Evolutionary conservation across 1,139 yeast genomes (phyloP).

Genomic region (Diutina catenulata): DNA sequence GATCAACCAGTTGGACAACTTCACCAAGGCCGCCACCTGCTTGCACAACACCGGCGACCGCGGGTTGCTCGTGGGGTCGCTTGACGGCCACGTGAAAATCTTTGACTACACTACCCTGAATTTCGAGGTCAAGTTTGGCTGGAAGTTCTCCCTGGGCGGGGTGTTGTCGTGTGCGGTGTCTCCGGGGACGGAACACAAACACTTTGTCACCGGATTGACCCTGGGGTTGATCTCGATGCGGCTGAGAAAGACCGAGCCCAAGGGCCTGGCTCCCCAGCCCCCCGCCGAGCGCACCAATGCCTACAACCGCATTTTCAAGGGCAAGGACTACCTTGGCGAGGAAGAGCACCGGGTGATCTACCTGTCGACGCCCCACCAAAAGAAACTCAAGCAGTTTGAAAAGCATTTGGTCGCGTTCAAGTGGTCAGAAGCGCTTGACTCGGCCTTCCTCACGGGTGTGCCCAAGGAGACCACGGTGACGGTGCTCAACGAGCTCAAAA

Average conservation of each 20-base stretch:
- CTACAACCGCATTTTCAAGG: constrained; percentile 76
- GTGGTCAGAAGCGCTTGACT: constrained; percentile 88
- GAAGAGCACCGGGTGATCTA: constrained; percentile 65
- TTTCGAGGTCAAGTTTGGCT: constrained; percentile 91
- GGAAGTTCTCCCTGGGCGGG: constrained; percentile 89
- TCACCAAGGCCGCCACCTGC: constrained; percentile 88
- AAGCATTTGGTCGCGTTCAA: constrained; percentile 74
- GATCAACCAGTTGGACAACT: constrained; percentile 58
- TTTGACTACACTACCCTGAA: constrained; percentile 64
- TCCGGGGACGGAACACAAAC: constrained; percentile 52
- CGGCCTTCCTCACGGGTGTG: constrained; percentile 69
- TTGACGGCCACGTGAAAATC: constrained; percentile 95
- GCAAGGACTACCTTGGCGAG: constrained; percentile 84
- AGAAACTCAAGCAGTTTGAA: constrained; percentile 71
- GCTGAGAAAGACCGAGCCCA: constrained; percentile 64
- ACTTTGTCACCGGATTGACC: constrained; percentile 87
- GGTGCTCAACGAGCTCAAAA: constrained; percentile 72
- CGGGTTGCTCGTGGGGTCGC: constrained; percentile 82
- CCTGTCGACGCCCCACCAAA: constrained; percentile 32
- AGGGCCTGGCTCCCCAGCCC: constrained; percentile 31
- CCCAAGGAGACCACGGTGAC: constrained; percentile 66
- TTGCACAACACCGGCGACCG: constrained; percentile 58
- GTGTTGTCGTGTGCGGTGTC: constrained; percentile 84
- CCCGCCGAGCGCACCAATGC: constrained; percentile 35
- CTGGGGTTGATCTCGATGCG: constrained; percentile 83